Percentiles rank a stretch among this genome's conserved stretches.
These are phyloP conservation scores for Rosa lucieae DNA, from an alignment of 306 rosid genomes.

Conservation along the genomic window DNA sequence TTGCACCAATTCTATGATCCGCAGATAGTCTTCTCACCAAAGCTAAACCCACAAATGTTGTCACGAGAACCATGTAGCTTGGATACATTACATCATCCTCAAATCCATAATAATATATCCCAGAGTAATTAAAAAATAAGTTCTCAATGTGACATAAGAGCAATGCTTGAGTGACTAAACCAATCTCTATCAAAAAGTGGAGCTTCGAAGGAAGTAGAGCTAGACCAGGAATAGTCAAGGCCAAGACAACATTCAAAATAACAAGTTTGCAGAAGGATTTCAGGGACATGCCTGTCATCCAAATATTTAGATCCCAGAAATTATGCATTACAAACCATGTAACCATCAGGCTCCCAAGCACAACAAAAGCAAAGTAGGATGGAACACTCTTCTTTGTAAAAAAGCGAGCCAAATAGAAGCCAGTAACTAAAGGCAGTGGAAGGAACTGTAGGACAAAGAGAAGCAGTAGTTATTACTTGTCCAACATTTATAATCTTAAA, in stretches of 20 bases:
- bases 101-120: no score
- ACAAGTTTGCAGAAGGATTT: conserved; percentile 92
- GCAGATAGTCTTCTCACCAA: no score
- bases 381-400: conserved; percentile 77
- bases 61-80: no score
- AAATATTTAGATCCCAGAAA: conserved; percentile 97
- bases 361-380: conserved; percentile 88
- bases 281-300: conserved; percentile 98
- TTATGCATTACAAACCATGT: conserved; percentile 95
- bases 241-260: conserved; percentile 71
- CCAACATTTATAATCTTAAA: neutral
- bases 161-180: no score
- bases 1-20: no score
- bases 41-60: no score
- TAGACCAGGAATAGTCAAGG: conserved; percentile 93
- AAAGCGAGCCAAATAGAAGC: conserved; percentile 92
- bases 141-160: no score
- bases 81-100: no score
- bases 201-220: conserved; percentile 82
- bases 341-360: conserved; percentile 91
- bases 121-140: no score
- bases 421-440: conserved; percentile 90
- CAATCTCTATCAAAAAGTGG: no score
- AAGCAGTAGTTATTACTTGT: neutral
- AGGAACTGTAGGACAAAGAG: conserved; percentile 63